Percentiles rank a stretch among this genome's conserved stretches.
Evolutionary conservation across 192 early-diverging fungal species (phyloP).

Genomic region (Coemansia sp.): DNA sequence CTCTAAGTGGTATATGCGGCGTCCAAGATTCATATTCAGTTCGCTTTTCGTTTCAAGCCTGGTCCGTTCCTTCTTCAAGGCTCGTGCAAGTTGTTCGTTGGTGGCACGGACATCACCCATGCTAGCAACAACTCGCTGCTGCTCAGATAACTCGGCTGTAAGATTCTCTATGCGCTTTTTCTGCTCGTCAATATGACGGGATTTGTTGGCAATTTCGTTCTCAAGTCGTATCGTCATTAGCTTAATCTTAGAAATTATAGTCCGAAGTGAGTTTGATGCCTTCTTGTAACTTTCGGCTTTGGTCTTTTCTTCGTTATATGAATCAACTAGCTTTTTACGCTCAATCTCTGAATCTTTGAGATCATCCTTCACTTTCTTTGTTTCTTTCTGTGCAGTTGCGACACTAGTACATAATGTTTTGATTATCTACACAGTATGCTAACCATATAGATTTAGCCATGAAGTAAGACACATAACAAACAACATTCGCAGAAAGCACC

Average conservation of each 20-base stretch:
- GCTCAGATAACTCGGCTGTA: constrained; percentile 27
- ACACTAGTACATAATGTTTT: constrained; percentile 39
- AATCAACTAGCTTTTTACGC: neutral
- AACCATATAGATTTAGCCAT: neutral
- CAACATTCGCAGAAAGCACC: neutral
- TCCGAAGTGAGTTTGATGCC: neutral
- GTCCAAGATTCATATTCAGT: constrained; percentile 22
- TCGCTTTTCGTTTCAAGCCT: constrained; percentile 14
- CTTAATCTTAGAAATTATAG: constrained; percentile 2
- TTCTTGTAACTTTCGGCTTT: constrained; percentile 16
- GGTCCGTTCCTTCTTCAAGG: constrained; percentile 36
- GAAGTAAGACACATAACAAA: neutral
- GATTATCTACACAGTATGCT: constrained; percentile 15
- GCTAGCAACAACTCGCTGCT: constrained; percentile 27
- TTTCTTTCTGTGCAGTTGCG: constrained; percentile 23
- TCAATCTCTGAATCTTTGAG: neutral
- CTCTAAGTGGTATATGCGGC: constrained; percentile 13
- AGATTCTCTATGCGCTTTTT: constrained; percentile 3
- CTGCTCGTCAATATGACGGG: constrained; percentile 21
- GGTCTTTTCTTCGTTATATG: neutral
- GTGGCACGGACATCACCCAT: constrained; percentile 43
- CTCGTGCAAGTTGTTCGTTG: constrained; percentile 38
- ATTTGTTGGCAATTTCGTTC: constrained; percentile 27
- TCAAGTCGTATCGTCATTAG: constrained; percentile 14
- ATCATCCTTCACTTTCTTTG: constrained; percentile 9